These are phyloP conservation scores for Trypanosoma rangeli DNA, from an alignment of 208 protist genomes.

Conservation along the genomic window DNA sequence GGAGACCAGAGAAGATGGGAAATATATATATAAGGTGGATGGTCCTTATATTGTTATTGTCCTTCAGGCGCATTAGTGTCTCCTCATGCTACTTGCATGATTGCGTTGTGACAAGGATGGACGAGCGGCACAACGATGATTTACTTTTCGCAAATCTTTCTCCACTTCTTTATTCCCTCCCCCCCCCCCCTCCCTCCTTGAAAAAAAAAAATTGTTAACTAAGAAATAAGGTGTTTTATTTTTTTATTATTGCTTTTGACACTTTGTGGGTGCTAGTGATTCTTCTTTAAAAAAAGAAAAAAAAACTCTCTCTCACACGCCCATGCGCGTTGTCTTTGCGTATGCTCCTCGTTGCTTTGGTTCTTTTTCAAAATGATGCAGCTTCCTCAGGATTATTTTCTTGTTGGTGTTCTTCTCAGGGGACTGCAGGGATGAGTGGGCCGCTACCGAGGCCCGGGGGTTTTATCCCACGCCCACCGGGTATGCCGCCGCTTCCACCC, in stretches of 20 bases:
- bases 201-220: too few species aligned
- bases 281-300: too few species aligned
- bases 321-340: background rate
- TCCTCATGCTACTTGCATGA: slow-evolving; percentile 5
- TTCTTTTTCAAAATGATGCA: background rate
- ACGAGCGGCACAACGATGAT: background rate
- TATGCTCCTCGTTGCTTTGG: background rate
- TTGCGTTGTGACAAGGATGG: background rate
- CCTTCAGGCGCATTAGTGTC: background rate
- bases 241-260: background rate
- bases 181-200: slow-evolving; percentile 1
- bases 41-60: background rate
- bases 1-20: background rate
- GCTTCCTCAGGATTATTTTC: background rate
- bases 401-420: background rate
- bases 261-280: too few species aligned
- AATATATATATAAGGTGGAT: background rate
- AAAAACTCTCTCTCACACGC: background rate
- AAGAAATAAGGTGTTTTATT: slow-evolving; percentile 3
- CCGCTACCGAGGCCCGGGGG: slow-evolving; percentile 35
- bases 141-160: background rate
- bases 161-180: slow-evolving; percentile 20
- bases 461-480: slow-evolving; percentile 12
- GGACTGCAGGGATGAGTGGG: slow-evolving; percentile 28
- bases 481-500: slow-evolving; percentile 30